Evolutionary conservation across 306 rosid species (phyloP).

Genomic region (Vigna unguiculata): DNA sequence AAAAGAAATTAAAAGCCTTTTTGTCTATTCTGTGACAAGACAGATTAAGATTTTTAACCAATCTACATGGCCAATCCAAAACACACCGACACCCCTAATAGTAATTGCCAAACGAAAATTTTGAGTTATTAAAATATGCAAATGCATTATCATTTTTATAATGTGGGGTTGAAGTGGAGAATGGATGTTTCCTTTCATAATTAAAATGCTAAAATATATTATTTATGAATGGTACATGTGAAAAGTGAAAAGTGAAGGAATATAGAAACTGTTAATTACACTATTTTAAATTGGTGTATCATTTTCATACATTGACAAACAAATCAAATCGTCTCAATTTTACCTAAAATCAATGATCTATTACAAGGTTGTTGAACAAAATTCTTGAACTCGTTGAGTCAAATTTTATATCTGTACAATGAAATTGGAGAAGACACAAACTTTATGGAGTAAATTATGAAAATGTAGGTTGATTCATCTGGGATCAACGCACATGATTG

Average conservation of each 20-base stretch:
- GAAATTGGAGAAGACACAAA: constrained; percentile 21
- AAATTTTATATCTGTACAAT: not conserved
- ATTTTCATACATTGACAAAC: not conserved
- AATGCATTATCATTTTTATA: not conserved
- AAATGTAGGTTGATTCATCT: not conserved
- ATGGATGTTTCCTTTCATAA: not conserved
- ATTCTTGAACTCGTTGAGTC: constrained; percentile 7
- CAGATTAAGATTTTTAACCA: too few relatives aligned
- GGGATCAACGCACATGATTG: not conserved
- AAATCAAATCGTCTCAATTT: not conserved
- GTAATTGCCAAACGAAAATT: constrained; percentile 9
- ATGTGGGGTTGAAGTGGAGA: not conserved
- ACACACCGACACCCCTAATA: too few relatives aligned
- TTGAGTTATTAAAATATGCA: constrained; percentile 4
- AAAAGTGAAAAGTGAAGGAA: constrained; percentile 35
- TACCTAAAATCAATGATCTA: not conserved
- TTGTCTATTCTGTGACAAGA: too few relatives aligned
- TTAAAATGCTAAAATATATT: not conserved
- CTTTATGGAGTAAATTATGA: not conserved
- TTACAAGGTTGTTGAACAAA: not conserved
- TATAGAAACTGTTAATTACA: not conserved
- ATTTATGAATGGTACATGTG: not conserved
- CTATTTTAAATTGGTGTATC: not conserved
- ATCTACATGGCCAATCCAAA: too few relatives aligned
- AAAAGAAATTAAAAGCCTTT: too few relatives aligned